Evolutionary conservation across 23 red algal species (phyloP), one percentile per base, ranked within the genome.

Genomic region (Gracilaria caudata): DNA sequence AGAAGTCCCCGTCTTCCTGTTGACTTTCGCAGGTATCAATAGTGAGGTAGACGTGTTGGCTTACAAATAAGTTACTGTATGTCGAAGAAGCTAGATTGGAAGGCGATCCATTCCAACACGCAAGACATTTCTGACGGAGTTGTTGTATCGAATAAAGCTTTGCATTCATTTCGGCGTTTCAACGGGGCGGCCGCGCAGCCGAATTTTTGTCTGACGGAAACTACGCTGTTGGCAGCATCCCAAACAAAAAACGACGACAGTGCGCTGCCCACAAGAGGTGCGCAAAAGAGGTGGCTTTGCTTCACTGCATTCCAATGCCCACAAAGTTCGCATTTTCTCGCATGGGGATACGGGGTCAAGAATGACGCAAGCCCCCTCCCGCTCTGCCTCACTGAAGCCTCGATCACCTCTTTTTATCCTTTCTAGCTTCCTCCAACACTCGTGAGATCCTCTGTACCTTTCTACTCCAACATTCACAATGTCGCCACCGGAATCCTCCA

Each of bases 401-500:
- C 61, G 29, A 66, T 19, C 29, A 36, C 30, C 30, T 1, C 30
- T 66, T 33, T 66, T 33, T 33, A 66, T 14, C 2, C 29, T 0
- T 32, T 2, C 7, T 66, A 25, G 36, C 61, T 0, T 36, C 5
- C 24, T 36, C 5, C 24, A 12, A 61, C 57, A 61, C 24, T 17
- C 26, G 57, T 30, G 57, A 29, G 57, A 30, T 30, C 9, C 57
- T 61, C 26, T 30, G 7, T 25, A 36, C 61, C 29, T 35, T 66
- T 66, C 61, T 66, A 37, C 29, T 17, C 14, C 61, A 35, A 0
- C 3, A 16, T 66, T 66, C 30, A 36, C 29, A 4, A 66, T 86
- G 82, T 51, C 82, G 30, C 82, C 82, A 19, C 39, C 24, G 21
- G 61, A 64, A 33, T 86, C 82, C 33, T 86, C 29, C 40, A 86